These are phyloP conservation scores for Thalassiosira profunda DNA, from an alignment of 108 stramenopile species.

Conservation along the genomic window DNA sequence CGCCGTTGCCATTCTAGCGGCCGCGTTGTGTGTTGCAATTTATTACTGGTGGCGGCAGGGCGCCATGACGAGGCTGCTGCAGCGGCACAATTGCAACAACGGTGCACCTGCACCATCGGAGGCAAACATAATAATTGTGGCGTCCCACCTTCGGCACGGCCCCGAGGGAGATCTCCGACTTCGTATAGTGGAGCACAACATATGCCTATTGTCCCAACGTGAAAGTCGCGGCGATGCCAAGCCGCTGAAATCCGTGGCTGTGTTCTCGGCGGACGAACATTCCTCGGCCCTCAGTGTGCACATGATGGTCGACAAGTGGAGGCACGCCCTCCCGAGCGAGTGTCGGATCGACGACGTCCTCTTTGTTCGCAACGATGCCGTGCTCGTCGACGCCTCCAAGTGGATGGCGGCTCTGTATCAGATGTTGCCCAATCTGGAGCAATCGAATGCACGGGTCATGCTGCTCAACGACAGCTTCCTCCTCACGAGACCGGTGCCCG, in stretches of 20 bases:
- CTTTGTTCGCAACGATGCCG: slow-evolving; percentile 29
- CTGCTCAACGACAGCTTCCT: slow-evolving; percentile 42
- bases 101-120: no score
- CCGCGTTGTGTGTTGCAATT: no score
- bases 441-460: slow-evolving; percentile 21
- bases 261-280: slow-evolving; percentile 26
- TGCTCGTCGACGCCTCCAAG: slow-evolving; percentile 42
- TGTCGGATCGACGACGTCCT: background rate
- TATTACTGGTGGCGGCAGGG: no score
- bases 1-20: no score
- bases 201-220: slow-evolving; percentile 9
- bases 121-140: slow-evolving; percentile 19
- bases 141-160: slow-evolving; percentile 39
- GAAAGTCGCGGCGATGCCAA: background rate
- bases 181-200: slow-evolving; percentile 38
- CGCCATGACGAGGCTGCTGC: no score
- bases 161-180: slow-evolving; percentile 28
- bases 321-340: background rate
- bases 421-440: slow-evolving; percentile 13
- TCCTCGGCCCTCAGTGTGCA: background rate
- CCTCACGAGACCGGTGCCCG: slow-evolving; percentile 7
- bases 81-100: no score
- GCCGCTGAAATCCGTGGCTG: slow-evolving; percentile 22
- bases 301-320: slow-evolving; percentile 17
- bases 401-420: slow-evolving; percentile 19